These are phyloP conservation scores for Claviceps pazoutovae DNA, from an alignment of 2,329 filamentous ascomycete species.

Conservation along the genomic window DNA sequence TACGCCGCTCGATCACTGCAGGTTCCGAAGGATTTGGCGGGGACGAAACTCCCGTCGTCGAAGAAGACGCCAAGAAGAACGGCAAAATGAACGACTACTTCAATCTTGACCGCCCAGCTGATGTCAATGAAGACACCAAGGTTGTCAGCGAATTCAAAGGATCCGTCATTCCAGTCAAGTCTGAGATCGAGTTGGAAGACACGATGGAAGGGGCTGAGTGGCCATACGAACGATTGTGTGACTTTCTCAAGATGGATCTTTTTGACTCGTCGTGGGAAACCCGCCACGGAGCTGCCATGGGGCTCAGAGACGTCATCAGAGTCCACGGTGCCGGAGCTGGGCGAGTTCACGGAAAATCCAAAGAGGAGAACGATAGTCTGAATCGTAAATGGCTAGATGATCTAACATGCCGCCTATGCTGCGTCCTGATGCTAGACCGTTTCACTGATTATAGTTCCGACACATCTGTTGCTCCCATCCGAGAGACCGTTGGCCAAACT, in stretches of 20 bases:
- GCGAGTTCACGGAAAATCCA: slow-evolving; percentile 54
- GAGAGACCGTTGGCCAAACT: slow-evolving; percentile 89
- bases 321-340: slow-evolving; percentile 88
- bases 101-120: slow-evolving; percentile 63
- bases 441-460: slow-evolving; percentile 98
- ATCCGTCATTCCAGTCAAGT: slow-evolving; percentile 64
- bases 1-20: slow-evolving; percentile 46
- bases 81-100: slow-evolving; percentile 73
- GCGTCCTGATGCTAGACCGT: slow-evolving; percentile 90
- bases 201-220: slow-evolving; percentile 71
- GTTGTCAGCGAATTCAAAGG: slow-evolving; percentile 95
- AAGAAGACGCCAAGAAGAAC: slow-evolving; percentile 43
- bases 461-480: slow-evolving; percentile 88
- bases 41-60: slow-evolving; percentile 42
- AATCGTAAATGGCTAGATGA: slow-evolving; percentile 89
- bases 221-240: slow-evolving; percentile 88
- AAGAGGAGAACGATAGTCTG: slow-evolving; percentile 59
- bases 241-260: slow-evolving; percentile 83
- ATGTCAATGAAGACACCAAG: slow-evolving; percentile 78
- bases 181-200: slow-evolving; percentile 66
- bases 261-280: slow-evolving; percentile 94
- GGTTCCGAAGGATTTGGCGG: slow-evolving; percentile 47
- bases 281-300: slow-evolving; percentile 91
- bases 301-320: slow-evolving; percentile 76
- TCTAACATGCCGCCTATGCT: slow-evolving; percentile 84